Evolutionary conservation across 495 filamentous ascomycete genomes (phyloP), one percentile per base, ranked within the genome.

Genomic region (Aspergillus sclerotioniger): DNA sequence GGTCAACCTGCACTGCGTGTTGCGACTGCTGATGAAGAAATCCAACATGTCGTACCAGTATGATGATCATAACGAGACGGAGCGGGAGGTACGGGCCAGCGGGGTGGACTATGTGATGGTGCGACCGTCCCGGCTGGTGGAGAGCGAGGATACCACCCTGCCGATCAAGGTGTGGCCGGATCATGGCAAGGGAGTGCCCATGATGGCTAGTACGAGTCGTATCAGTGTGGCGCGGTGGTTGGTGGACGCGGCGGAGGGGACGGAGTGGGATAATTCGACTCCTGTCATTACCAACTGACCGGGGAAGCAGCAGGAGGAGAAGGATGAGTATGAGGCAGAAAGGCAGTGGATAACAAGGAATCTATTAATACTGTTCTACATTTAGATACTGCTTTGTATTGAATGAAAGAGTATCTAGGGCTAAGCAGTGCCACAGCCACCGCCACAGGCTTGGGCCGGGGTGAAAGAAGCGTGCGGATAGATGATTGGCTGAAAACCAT

Each of bases 31-130:
- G 48, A 73, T 80, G 72, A 62, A 63, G 57, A 74, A 71, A 62
- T 74, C 74, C 54, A 80, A 78, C 51, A 69, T 80, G 71, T 72
- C 66, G 53, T 72, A 75, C 58, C 69, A 71, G 46, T 75, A 77
- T 44, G 71, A 72, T 21, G 77, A 80, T 58, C 77, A 80, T 55
- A 67, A 71, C 51, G 59, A 71, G 32, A 65, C 74, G 25, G 76
- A 75, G 45, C 61, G 64, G 45, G 72, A 76, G 57, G 67, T 78
- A 49, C 70, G 74, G 43, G 52, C 56, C 9, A 74, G 66, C 53
- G 73, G 71, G 19, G 62, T 77, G 35, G 68, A 73, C 39, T 78
- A 64, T 68, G 76, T 76, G 44, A 59, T 76, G 59, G 77, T 76
- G 51, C 69, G 77, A n/a, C 73, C 76, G 21, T 64, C 68, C 19